Conservation (phyloP, 805 yeast genomes). For the Wilhelminamyces savonicus region DNA sequence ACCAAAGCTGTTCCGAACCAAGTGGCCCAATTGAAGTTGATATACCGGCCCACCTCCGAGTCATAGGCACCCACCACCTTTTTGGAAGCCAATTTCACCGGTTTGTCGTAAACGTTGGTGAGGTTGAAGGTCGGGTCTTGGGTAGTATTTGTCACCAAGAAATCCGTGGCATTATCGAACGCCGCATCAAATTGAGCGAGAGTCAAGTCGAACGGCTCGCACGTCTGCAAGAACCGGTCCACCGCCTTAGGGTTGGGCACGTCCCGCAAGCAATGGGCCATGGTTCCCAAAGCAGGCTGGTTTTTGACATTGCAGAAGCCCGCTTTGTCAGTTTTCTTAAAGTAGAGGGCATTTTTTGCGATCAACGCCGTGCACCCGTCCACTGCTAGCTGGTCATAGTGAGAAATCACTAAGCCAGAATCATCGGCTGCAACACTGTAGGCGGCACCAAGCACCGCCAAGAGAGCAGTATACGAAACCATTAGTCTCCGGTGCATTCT, state of each 20-base stretch:
- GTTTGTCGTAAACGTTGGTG: constrained; percentile 23
- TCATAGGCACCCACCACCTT: constrained; percentile 18
- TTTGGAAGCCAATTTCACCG: constrained; percentile 22
- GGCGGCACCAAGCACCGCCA: too few species aligned
- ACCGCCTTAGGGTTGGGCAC: constrained; percentile 16
- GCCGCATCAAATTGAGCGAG: constrained; percentile 24
- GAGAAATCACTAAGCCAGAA: too few species aligned
- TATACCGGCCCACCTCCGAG: constrained; percentile 21
- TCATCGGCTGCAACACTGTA: too few species aligned
- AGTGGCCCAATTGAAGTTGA: constrained; percentile 34
- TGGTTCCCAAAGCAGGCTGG: constrained; percentile 34
- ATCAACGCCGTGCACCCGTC: constrained; percentile 18
- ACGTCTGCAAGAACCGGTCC: too few species aligned
- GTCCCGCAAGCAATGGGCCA: constrained; percentile 26
- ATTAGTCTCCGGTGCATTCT: too few species aligned
- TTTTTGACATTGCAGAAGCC: constrained; percentile 28
- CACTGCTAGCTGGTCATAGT: too few species aligned
- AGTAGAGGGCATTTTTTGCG: constrained; percentile 19
- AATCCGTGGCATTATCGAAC: constrained; percentile 36
- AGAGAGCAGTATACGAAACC: too few species aligned
- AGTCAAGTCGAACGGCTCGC: constrained; percentile 17
- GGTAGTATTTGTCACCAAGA: constrained; percentile 28
- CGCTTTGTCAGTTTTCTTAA: constrained; percentile 15
- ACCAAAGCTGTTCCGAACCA: constrained; percentile 24
- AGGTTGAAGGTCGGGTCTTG: constrained; percentile 23